Percentiles rank a stretch among this genome's conserved stretches.
These are phyloP conservation scores for Epichloe bromicola DNA, from an alignment of 2,329 filamentous ascomycete species.

Conservation along the genomic window DNA sequence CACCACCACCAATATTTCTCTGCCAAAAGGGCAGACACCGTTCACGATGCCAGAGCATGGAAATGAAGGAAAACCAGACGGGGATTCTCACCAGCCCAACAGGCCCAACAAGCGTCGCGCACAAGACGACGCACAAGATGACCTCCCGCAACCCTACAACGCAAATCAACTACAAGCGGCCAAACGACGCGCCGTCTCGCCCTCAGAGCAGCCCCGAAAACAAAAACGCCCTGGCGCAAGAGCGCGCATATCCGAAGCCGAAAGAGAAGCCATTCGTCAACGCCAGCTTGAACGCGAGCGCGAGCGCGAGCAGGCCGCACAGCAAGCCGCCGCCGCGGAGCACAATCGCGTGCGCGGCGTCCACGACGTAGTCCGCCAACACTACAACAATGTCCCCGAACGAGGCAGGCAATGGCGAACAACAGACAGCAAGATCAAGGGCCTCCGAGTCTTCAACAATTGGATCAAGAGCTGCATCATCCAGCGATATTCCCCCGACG, in stretches of 20 bases:
- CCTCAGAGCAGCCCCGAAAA: conserved; percentile 46
- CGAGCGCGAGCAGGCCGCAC: conserved; percentile 28
- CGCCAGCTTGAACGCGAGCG: conserved; percentile 47
- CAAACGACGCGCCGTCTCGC: conserved; percentile 43
- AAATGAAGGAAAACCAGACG: not conserved
- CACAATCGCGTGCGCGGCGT: conserved; percentile 37
- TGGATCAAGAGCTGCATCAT: conserved; percentile 98
- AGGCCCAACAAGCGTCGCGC: conserved; percentile 19
- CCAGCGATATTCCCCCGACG: conserved; percentile 86
- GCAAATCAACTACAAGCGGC: conserved; percentile 44
- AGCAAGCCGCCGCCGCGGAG: conserved; percentile 23
- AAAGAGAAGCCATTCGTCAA: conserved; percentile 54
- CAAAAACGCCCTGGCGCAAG: conserved; percentile 56
- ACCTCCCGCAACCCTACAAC: conserved; percentile 47
- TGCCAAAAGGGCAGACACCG: not conserved
- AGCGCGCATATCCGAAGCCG: conserved; percentile 52
- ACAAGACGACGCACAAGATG: conserved; percentile 24
- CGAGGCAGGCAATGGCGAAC: conserved; percentile 88
- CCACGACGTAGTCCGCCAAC: conserved; percentile 77
- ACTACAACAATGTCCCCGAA: conserved; percentile 94
- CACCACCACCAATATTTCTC: not conserved
- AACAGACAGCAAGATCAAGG: conserved; percentile 90
- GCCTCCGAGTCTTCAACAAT: conserved; percentile 89
- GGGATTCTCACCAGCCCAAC: not conserved
- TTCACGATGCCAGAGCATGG: not conserved